These are phyloP conservation scores for Candida namnaoensis DNA, from an alignment of 805 yeast species.

Conservation along the genomic window DNA sequence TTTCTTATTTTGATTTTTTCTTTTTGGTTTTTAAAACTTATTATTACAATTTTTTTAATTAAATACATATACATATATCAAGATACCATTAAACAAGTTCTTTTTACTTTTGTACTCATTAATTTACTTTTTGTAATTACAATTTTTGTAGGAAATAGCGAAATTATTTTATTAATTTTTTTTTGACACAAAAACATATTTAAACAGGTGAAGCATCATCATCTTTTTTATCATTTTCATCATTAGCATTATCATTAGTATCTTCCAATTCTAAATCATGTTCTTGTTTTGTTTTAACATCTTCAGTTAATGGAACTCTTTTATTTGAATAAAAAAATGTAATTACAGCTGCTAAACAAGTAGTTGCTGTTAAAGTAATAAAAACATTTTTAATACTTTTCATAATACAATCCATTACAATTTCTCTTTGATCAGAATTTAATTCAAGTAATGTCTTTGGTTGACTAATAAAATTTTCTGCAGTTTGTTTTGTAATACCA, in stretches of 20 bases:
- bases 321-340: conserved; percentile 30
- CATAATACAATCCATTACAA: conserved; percentile 16
- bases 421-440: background rate
- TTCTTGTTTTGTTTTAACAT: conserved; percentile 1
- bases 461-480: background rate
- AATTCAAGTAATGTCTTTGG: background rate
- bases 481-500: background rate
- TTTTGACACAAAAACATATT: too few relatives aligned
- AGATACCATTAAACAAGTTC: too few relatives aligned
- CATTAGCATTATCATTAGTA: background rate
- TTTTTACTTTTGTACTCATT: too few relatives aligned
- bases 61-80: too few relatives aligned
- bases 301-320: conserved; percentile 25
- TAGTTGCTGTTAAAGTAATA: conserved; percentile 28
- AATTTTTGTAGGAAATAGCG: too few relatives aligned
- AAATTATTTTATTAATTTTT: too few relatives aligned
- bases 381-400: conserved; percentile 27
- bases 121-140: too few relatives aligned
- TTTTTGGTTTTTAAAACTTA: too few relatives aligned
- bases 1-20: too few relatives aligned
- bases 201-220: background rate
- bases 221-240: background rate
- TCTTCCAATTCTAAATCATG: background rate
- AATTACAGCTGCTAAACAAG: conserved; percentile 20
- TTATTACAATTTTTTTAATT: too few relatives aligned